These are phyloP conservation scores for Pelargonium australe DNA, from an alignment of 441 rosid genomes.

Conservation along the genomic window DNA sequence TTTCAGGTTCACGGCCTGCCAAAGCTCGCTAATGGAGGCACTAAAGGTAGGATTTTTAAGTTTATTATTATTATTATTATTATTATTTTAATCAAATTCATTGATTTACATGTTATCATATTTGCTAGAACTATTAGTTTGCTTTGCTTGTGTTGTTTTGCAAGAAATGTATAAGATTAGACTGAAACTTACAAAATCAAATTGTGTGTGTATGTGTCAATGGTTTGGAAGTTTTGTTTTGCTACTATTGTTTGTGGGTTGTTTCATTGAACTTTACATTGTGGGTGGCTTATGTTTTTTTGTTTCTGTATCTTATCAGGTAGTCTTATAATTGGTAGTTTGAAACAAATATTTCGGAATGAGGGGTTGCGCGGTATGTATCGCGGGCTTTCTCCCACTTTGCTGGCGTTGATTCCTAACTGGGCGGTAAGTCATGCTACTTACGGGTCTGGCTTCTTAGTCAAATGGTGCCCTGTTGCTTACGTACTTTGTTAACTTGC, in stretches of 20 bases:
- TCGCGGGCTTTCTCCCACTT: conserved; percentile 58
- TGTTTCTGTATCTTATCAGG: conserved; percentile 30
- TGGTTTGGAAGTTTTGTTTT: no score
- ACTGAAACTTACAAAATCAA: no score
- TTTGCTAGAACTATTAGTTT: neutral
- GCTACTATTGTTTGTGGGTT: no score
- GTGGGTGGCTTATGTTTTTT: neutral
- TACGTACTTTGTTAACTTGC: neutral
- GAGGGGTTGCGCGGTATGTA: conserved; percentile 63
- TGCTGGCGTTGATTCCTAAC: conserved; percentile 52
- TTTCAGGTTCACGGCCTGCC: conserved; percentile 65
- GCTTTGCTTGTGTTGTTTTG: neutral
- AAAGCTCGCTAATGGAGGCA: conserved; percentile 25
- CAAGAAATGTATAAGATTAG: neutral
- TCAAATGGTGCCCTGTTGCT: neutral
- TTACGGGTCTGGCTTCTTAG: conserved; percentile 1
- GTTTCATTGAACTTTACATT: no score
- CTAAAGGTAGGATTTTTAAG: conserved; percentile 33
- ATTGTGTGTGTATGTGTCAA: no score
- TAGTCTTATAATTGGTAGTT: conserved; percentile 49
- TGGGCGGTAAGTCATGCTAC: conserved; percentile 50
- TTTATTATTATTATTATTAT: neutral
- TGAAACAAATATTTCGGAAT: conserved; percentile 42
- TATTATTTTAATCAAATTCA: no score
- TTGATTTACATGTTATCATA: neutral